phyloP scores from a whole-genome alignment of 1,139 yeast species.

The Zygosaccharomyces pseudobailii region DNA sequence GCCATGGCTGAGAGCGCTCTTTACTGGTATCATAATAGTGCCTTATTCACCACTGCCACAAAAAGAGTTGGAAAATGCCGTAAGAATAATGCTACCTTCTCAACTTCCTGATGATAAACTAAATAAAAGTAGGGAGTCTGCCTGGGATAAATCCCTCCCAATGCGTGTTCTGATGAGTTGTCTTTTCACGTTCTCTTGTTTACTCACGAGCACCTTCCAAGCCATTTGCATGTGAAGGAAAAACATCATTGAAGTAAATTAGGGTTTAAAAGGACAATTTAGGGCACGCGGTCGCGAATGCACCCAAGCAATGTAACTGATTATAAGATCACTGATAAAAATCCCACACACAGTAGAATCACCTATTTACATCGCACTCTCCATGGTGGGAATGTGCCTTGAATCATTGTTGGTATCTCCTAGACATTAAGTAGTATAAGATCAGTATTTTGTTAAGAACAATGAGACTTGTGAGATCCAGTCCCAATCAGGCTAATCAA shows the following conservation, averaged over 20 bases:
- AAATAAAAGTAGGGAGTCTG: not conserved
- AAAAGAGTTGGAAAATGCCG: not conserved
- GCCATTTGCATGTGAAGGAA: not conserved
- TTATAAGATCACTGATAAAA: no score
- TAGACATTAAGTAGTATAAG: no score
- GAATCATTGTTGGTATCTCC: no score
- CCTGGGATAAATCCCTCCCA: not conserved
- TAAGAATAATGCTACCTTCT: not conserved
- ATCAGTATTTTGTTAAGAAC: no score
- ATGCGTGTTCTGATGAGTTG: not conserved
- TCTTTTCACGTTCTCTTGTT: constrained; percentile 4
- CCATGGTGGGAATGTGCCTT: no score
- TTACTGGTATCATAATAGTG: constrained; percentile 17
- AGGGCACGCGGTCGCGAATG: no score
- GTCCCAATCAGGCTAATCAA: no score
- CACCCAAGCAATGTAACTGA: no score
- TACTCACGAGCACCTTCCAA: not conserved
- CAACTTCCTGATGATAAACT: not conserved
- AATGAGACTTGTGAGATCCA: no score
- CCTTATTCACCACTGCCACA: not conserved
- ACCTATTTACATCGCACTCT: no score
- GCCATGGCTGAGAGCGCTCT: constrained; percentile 20
- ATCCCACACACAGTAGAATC: no score
- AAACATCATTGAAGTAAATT: not conserved
- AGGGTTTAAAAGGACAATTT: not conserved